phyloP scores from a whole-genome alignment of 176 grass and related monocot genomes.

The Ensete glaucum region DNA sequence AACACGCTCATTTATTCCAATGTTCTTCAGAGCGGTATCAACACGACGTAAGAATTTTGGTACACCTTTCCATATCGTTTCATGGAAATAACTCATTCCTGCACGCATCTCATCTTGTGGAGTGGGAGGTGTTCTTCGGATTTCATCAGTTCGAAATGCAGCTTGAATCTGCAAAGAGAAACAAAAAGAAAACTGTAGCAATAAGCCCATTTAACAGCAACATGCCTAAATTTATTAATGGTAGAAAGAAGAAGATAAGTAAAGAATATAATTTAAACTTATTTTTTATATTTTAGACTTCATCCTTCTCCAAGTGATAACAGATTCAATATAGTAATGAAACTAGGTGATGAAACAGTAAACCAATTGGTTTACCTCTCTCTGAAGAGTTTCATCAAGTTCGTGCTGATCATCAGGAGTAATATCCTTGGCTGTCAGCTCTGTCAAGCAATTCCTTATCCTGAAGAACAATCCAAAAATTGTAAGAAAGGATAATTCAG shows the following conservation, averaged over 20 bases:
- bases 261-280: background rate
- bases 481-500: background rate
- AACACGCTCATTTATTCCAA: constrained; percentile 86
- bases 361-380: constrained; percentile 53
- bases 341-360: background rate
- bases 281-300: background rate
- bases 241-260: background rate
- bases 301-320: background rate
- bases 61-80: constrained; percentile 98
- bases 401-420: constrained; percentile 90
- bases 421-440: constrained; percentile 85
- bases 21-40: constrained; percentile 91
- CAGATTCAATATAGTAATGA: background rate
- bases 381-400: constrained; percentile 91
- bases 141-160: constrained; percentile 98
- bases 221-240: background rate
- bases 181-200: background rate
- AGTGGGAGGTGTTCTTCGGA: constrained; percentile 77
- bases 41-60: constrained; percentile 98
- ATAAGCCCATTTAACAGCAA: background rate
- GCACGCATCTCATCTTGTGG: constrained; percentile 99
- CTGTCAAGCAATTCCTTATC: constrained; percentile 72
- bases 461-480: constrained; percentile 34
- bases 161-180: constrained; percentile 61
- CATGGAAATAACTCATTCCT: constrained; percentile 97